These are phyloP conservation scores for Primulina eburnea DNA, from an alignment of 257 asterid species.

Conservation along the genomic window DNA sequence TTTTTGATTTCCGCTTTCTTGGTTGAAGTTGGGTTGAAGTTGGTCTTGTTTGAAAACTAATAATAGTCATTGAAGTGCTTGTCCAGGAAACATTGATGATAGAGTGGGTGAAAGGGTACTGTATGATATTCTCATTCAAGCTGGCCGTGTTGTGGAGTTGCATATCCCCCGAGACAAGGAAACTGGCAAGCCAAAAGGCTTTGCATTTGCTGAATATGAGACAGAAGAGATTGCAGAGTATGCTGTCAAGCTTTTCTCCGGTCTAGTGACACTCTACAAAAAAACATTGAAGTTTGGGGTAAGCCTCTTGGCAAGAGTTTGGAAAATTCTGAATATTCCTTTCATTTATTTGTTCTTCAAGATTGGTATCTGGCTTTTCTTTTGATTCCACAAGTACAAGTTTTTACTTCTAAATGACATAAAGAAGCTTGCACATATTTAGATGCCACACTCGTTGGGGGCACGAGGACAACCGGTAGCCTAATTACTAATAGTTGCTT, in stretches of 20 bases:
- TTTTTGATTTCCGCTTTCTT: not conserved
- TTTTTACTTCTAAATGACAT: slow-evolving; percentile 30
- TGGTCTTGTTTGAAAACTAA: not conserved
- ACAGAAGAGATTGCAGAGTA: slow-evolving; percentile 82
- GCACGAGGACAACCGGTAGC: slow-evolving; percentile 22
- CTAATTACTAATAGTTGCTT: slow-evolving; percentile 3
- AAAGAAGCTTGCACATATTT: slow-evolving; percentile 23
- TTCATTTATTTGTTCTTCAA: not conserved
- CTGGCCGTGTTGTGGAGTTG: slow-evolving; percentile 79
- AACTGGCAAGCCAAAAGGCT: slow-evolving; percentile 79
- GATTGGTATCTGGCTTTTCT: not conserved
- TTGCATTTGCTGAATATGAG: slow-evolving; percentile 87
- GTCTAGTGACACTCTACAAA: slow-evolving; percentile 72
- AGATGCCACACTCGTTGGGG: slow-evolving; percentile 32
- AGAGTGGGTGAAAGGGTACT: slow-evolving; percentile 78
- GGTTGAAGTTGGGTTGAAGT: not conserved
- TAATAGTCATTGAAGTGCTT: not conserved
- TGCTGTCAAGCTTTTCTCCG: slow-evolving; percentile 91
- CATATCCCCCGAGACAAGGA: slow-evolving; percentile 85
- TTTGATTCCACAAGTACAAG: not conserved
- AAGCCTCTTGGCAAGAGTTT: slow-evolving; percentile 18
- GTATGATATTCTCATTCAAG: slow-evolving; percentile 94
- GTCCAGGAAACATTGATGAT: slow-evolving; percentile 82
- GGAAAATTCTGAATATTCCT: not conserved
- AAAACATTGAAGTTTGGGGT: slow-evolving; percentile 81